These are phyloP conservation scores for Neoboletus subvelutipes DNA, from an alignment of 768 basidiomycete genomes.

Conservation along the genomic window DNA sequence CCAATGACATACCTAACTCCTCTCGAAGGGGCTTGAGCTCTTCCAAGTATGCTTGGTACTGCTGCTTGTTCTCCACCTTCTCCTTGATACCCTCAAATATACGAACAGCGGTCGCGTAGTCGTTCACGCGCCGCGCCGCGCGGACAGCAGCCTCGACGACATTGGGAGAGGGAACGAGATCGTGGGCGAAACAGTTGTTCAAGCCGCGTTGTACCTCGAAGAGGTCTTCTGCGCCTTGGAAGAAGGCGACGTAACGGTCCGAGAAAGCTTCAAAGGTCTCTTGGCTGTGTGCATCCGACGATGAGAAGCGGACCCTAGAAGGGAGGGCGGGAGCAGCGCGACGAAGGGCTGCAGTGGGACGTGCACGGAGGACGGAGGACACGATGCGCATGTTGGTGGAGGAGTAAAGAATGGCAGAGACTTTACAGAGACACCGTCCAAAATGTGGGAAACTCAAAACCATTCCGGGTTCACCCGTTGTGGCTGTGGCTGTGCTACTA, in stretches of 20 bases:
- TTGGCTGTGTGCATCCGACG: slow-evolving; percentile 68
- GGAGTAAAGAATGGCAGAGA: background rate
- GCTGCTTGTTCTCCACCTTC: slow-evolving; percentile 96
- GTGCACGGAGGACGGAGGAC: slow-evolving; percentile 62
- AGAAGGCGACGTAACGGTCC: slow-evolving; percentile 91
- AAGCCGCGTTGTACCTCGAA: slow-evolving; percentile 99
- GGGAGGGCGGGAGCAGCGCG: slow-evolving; percentile 47
- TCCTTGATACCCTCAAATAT: slow-evolving; percentile 95
- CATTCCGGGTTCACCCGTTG: slow-evolving; percentile 20
- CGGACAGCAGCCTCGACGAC: slow-evolving; percentile 87
- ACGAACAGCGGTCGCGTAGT: slow-evolving; percentile 95
- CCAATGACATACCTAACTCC: slow-evolving; percentile 72
- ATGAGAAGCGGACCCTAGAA: slow-evolving; percentile 32
- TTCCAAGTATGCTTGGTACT: slow-evolving; percentile 91
- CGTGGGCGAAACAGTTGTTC: slow-evolving; percentile 99
- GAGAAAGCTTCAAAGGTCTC: slow-evolving; percentile 95
- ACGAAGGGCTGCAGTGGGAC: slow-evolving; percentile 44
- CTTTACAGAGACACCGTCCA: background rate
- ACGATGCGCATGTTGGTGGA: slow-evolving; percentile 54
- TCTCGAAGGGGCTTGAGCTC: slow-evolving; percentile 87
- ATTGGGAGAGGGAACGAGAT: slow-evolving; percentile 82
- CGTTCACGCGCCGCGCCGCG: slow-evolving; percentile 89
- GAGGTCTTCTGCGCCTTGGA: slow-evolving; percentile 88
- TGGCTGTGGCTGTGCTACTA: slow-evolving; percentile 22
- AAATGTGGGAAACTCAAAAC: slow-evolving; percentile 12